phyloP scores from a whole-genome alignment of 768 basidiomycete species.

The Boletus pseudopeckii region DNA sequence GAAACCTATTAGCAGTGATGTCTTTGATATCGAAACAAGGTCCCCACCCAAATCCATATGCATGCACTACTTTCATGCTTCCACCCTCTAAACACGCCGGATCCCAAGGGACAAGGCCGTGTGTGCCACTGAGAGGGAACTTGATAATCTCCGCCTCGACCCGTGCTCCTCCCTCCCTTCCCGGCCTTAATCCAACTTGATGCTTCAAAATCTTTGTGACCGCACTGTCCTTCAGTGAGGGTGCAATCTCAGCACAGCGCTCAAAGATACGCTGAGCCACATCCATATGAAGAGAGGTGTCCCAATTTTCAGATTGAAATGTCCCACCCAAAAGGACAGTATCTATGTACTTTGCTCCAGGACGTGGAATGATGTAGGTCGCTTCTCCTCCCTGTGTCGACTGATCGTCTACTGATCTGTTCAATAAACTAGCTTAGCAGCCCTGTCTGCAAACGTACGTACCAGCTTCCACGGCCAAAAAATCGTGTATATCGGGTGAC shows the following conservation, averaged over 20 bases:
- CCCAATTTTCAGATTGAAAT: constrained; percentile 47
- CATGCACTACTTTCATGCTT: constrained; percentile 45
- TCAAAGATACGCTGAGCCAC: constrained; percentile 45
- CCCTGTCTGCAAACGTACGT: constrained; percentile 1
- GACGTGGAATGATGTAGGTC: constrained; percentile 64
- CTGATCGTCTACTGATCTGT: constrained; percentile 9
- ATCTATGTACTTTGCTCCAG: constrained; percentile 40
- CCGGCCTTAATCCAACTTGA: constrained; percentile 60
- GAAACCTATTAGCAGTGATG: constrained; percentile 6
- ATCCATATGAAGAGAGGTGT: constrained; percentile 43
- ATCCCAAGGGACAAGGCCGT: constrained; percentile 18
- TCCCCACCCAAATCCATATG: constrained; percentile 57
- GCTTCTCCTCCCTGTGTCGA: constrained; percentile 25
- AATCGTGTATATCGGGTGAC: constrained; percentile 57
- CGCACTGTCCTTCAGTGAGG: constrained; percentile 30
- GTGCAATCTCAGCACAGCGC: constrained; percentile 40
- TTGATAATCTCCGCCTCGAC: constrained; percentile 46
- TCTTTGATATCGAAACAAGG: background rate
- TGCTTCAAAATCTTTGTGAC: constrained; percentile 45
- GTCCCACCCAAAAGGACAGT: constrained; percentile 57
- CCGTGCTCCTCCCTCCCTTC: constrained; percentile 51
- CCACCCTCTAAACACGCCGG: constrained; percentile 17
- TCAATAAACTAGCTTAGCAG: background rate
- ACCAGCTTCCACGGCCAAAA: constrained; percentile 26
- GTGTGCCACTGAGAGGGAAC: constrained; percentile 31